Evolutionary conservation across 352 stramenopile genomes (phyloP).

Genomic region (Pythium aristosporum): DNA sequence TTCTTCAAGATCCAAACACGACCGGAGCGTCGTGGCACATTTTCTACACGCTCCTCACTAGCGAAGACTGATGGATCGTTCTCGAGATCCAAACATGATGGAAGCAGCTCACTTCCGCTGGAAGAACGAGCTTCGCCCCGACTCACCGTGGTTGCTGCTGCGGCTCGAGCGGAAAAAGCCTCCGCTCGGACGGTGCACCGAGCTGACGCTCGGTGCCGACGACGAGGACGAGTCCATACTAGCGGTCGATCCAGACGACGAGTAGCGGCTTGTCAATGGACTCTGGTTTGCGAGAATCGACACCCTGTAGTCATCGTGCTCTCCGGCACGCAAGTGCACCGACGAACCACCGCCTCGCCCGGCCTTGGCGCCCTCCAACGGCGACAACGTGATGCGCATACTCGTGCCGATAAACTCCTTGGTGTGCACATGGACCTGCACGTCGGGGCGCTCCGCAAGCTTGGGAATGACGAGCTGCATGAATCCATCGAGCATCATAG

Average conservation of each 20-base stretch:
- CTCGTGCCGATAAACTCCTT: constrained; percentile 91
- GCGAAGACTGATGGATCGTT: not conserved
- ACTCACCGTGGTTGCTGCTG: constrained; percentile 26
- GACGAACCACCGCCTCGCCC: constrained; percentile 12
- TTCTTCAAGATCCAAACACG: no score
- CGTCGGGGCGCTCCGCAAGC: constrained; percentile 75
- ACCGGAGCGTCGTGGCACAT: not conserved
- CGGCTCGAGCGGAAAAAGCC: constrained; percentile 31
- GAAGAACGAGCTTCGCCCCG: constrained; percentile 58
- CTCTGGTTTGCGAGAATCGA: constrained; percentile 31
- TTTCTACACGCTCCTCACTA: not conserved
- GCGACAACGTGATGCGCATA: constrained; percentile 85
- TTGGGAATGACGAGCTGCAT: constrained; percentile 90
- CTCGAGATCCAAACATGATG: not conserved
- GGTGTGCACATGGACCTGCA: constrained; percentile 87
- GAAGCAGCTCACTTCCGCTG: constrained; percentile 41
- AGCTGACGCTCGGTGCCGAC: constrained; percentile 1
- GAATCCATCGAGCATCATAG: constrained; percentile 90
- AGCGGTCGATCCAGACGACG: constrained; percentile 17
- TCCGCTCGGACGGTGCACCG: constrained; percentile 22
- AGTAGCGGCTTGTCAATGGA: constrained; percentile 20
- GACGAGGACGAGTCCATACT: constrained; percentile 12
- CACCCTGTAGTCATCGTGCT: constrained; percentile 29
- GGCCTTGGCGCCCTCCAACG: constrained; percentile 34
- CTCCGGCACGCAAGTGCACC: constrained; percentile 2